Conservation (phyloP, 192 early-diverging fungal species). For the Tieghemiomyces parasiticus region DNA sequence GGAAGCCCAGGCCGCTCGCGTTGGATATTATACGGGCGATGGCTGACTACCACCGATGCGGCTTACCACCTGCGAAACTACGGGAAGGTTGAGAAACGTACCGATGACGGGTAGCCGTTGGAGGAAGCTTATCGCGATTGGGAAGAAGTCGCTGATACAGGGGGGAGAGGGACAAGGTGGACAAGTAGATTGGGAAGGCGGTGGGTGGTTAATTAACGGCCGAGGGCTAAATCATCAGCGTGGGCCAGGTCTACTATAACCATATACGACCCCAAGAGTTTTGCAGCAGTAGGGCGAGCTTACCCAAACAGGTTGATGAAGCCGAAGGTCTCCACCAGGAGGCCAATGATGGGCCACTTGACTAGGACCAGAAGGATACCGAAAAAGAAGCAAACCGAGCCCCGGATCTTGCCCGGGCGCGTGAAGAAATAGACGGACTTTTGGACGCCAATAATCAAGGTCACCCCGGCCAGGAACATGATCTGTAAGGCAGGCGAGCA, state of each 20-base stretch:
- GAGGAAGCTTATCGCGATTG: slow-evolving; percentile 76
- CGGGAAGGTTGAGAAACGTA: slow-evolving; percentile 67
- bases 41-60: too few species aligned
- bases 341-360: slow-evolving; percentile 81
- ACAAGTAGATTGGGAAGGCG: neutral
- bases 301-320: slow-evolving; percentile 98
- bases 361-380: slow-evolving; percentile 82
- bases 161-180: neutral
- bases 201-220: too few species aligned
- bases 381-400: slow-evolving; percentile 76
- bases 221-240: too few species aligned
- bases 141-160: slow-evolving; percentile 81
- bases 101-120: slow-evolving; percentile 84
- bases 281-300: too few species aligned
- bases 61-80: slow-evolving; percentile 64
- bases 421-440: slow-evolving; percentile 85
- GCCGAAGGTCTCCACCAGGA: slow-evolving; percentile 80
- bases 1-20: too few species aligned
- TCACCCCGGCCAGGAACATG: slow-evolving; percentile 77
- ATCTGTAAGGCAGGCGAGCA: neutral
- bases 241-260: too few species aligned
- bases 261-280: too few species aligned
- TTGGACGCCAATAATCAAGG: slow-evolving; percentile 73
- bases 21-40: too few species aligned
- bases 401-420: slow-evolving; percentile 70